phyloP scores from a whole-genome alignment of 495 filamentous ascomycete species.

The Tuber microsphaerosporum region DNA sequence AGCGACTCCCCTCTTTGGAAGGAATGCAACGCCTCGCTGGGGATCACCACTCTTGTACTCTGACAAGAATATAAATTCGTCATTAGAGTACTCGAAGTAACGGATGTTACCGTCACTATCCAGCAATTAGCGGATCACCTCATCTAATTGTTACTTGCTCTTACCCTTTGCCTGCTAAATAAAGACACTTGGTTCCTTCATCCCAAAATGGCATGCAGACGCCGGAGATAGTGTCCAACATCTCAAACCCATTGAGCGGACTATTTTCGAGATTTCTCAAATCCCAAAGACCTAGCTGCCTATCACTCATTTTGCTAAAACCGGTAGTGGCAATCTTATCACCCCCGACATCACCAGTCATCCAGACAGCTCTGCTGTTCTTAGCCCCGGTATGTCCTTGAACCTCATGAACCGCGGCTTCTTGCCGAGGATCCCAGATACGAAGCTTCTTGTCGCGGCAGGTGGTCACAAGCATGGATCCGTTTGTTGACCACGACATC shows the following conservation, averaged over 20 bases:
- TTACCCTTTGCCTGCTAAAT: slow-evolving; percentile 92
- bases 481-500: slow-evolving; percentile 90
- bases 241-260: slow-evolving; percentile 79
- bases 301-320: slow-evolving; percentile 96
- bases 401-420: slow-evolving; percentile 76
- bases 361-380: slow-evolving; percentile 91
- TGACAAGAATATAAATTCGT: slow-evolving; percentile 92
- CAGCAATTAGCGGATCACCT: slow-evolving; percentile 23
- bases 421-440: slow-evolving; percentile 92
- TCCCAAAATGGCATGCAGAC: slow-evolving; percentile 99
- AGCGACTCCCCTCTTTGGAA: slow-evolving; percentile 91
- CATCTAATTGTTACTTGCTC: slow-evolving; percentile 6
- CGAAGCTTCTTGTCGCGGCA: slow-evolving; percentile 96
- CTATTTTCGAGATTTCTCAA: slow-evolving; percentile 62
- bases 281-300: slow-evolving; percentile 94
- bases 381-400: slow-evolving; percentile 86
- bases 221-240: slow-evolving; percentile 87
- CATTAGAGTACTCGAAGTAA: slow-evolving; percentile 93
- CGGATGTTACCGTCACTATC: slow-evolving; percentile 92
- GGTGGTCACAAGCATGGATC: slow-evolving; percentile 81
- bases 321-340: slow-evolving; percentile 92
- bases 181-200: slow-evolving; percentile 84
- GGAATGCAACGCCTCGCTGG: slow-evolving; percentile 87
- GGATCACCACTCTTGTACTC: slow-evolving; percentile 94
- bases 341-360: slow-evolving; percentile 53